Evolutionary conservation across 2,329 filamentous ascomycete genomes (phyloP).

Genomic region (Zelopaecilomyces penicillatus): DNA sequence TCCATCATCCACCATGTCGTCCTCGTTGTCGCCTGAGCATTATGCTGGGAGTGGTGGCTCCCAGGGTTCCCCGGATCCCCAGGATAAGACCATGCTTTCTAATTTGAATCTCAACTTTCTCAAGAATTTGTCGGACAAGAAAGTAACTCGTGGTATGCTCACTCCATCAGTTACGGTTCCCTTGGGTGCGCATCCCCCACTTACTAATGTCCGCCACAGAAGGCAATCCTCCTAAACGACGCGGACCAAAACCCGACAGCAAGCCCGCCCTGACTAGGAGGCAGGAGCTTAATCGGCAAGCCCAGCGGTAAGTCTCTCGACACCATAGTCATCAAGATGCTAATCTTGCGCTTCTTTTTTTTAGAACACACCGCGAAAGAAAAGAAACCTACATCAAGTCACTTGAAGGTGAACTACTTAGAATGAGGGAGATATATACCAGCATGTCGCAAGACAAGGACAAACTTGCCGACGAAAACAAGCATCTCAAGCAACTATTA

Average conservation of each 20-base stretch:
- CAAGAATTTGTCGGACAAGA: constrained; percentile 64
- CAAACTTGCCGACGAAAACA: constrained; percentile 69
- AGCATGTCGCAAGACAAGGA: constrained; percentile 69
- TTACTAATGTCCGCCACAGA: constrained; percentile 39
- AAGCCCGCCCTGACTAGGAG: constrained; percentile 87
- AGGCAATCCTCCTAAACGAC: constrained; percentile 76
- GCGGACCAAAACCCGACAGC: constrained; percentile 92
- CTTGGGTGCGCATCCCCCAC: background rate
- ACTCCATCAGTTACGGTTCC: background rate
- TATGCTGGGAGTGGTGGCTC: constrained; percentile 18
- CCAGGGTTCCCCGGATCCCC: constrained; percentile 17
- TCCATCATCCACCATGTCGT: constrained; percentile 24
- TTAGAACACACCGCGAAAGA: constrained; percentile 87
- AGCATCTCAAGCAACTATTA: constrained; percentile 54
- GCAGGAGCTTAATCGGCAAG: constrained; percentile 91
- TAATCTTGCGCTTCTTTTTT: background rate
- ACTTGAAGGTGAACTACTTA: constrained; percentile 82
- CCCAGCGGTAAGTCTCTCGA: constrained; percentile 62
- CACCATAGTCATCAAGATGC: background rate
- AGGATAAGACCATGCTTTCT: constrained; percentile 32
- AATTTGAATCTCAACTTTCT: constrained; percentile 52
- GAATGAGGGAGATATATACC: constrained; percentile 78
- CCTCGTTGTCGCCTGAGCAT: constrained; percentile 38
- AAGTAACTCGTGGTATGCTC: constrained; percentile 60
- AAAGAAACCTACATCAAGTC: constrained; percentile 95